Base-by-base conservation (phyloP, 2,329 filamentous ascomycete genomes). In the Pseudocercospora vitis region DNA sequence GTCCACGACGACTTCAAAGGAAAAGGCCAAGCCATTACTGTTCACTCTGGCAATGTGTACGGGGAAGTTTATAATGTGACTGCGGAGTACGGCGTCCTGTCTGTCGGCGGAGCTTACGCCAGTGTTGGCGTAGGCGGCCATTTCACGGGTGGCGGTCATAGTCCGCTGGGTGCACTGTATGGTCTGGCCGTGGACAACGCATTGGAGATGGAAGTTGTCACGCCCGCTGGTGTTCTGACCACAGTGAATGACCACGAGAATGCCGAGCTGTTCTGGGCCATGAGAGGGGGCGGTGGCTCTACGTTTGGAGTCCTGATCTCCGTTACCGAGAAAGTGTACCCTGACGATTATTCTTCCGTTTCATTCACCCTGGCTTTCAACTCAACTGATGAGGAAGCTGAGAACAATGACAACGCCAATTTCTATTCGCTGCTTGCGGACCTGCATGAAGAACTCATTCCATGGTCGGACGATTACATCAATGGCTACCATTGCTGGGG, bases 21-120 rank as follows among this genome's bases (percentile, higher is more conserved):
- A 63, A 66, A 52, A 2, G 71, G 69, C 9, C 59, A 63, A n/a
- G 58, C 63, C 3, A 61, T 70, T 21, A 65, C 59, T 49, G 62
- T 65, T 23, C 63, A 58, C 21, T 70, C 57, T 16, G 70, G 66
- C 0, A 67, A 70, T 39, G 62, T 62, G 3, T 68, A 65, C 52
- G 57, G 52, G 1, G 71, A 73, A 33, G 63, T 68, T 2, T 71
- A 71, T 46, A 31, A 60, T 0, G 53, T 65, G 3, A 68, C 65
- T 3, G 52, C 64, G 9, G 50, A 60, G 6, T 59, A 64, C 39
- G 59, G 63, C 18, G 51, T 68, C 8, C 58, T 66, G 1, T 63
- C 68, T 7, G 29, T 40, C 7, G 53, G 53, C 11, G 55, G 58
- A 6, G 50, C 40, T 2, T 45, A 45, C 29, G 23, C 40, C 21